These are phyloP conservation scores for Dentipellis sp. DNA, from an alignment of 768 basidiomycete species.

Conservation along the genomic window DNA sequence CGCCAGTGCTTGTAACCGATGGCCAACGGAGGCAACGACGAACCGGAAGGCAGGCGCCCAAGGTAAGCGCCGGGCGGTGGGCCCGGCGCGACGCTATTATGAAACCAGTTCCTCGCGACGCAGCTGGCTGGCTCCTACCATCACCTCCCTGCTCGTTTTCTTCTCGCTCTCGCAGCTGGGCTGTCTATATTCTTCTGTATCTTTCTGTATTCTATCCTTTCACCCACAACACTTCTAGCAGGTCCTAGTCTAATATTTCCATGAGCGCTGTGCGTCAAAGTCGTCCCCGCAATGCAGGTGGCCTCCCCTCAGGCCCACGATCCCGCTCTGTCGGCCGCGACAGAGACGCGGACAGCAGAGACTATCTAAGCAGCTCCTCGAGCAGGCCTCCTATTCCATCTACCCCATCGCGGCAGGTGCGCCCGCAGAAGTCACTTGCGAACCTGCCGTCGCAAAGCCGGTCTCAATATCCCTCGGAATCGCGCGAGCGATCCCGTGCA, in stretches of 20 bases:
- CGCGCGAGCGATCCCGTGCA: conserved; percentile 3
- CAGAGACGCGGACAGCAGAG: conserved; percentile 3
- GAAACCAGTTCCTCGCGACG: too few relatives aligned
- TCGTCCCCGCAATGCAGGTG: conserved; percentile 12
- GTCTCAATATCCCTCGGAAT: neutral
- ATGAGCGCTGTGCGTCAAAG: conserved; percentile 10
- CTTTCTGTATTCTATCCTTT: neutral
- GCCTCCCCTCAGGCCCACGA: conserved; percentile 32
- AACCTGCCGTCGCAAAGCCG: conserved; percentile 4
- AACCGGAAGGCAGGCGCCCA: too few relatives aligned
- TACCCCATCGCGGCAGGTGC: conserved; percentile 11
- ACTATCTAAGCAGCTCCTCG: conserved; percentile 1
- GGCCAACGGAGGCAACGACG: too few relatives aligned
- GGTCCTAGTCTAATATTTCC: neutral
- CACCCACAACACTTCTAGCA: neutral
- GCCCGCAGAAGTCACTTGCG: conserved; percentile 15
- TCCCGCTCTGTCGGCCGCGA: conserved; percentile 26
- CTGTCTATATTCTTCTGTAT: neutral
- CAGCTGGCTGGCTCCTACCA: too few relatives aligned
- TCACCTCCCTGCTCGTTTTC: neutral
- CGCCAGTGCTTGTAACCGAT: too few relatives aligned
- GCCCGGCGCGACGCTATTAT: too few relatives aligned
- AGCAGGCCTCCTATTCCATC: conserved; percentile 4
- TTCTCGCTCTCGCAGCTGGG: neutral
- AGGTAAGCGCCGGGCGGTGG: too few relatives aligned